Conservation (phyloP, 1,139 yeast genomes). For the Cylindricascospora bacillispora region DNA sequence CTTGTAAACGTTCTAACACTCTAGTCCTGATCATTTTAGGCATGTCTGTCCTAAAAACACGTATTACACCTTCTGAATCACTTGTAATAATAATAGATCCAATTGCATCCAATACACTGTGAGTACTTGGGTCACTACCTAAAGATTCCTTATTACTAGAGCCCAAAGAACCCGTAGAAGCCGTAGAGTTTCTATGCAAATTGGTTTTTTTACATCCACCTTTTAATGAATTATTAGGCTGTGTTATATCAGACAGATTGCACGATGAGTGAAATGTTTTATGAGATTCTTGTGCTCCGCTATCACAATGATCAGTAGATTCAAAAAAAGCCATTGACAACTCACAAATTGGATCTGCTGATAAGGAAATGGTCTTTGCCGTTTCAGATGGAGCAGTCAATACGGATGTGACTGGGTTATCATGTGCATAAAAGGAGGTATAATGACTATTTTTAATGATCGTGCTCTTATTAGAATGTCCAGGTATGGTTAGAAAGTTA, state of each 20-base stretch:
- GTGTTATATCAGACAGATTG: not conserved
- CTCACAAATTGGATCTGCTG: constrained; percentile 73
- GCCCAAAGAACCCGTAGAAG: not conserved
- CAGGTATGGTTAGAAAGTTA: not conserved
- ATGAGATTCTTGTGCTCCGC: not conserved
- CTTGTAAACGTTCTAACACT: constrained; percentile 15
- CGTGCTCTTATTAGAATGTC: constrained; percentile 6
- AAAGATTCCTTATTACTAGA: not conserved
- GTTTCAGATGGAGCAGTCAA: constrained; percentile 67
- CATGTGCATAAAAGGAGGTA: constrained; percentile 70
- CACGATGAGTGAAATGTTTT: too few species aligned
- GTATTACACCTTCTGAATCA: constrained; percentile 58
- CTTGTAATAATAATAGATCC: constrained; percentile 52
- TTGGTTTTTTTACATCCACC: not conserved
- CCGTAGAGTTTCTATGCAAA: not conserved
- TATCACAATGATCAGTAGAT: too few species aligned
- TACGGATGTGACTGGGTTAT: constrained; percentile 63
- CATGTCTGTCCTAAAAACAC: constrained; percentile 72
- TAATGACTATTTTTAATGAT: constrained; percentile 29
- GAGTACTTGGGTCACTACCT: constrained; percentile 5
- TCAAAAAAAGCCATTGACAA: constrained; percentile 31
- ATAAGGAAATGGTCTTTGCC: constrained; percentile 48
- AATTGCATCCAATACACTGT: constrained; percentile 20
- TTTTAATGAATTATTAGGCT: not conserved
- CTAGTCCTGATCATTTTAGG: constrained; percentile 31